Percentiles rank a stretch among this genome's conserved stretches.
phyloP scores from a whole-genome alignment of 116 monocot genomes.

The Papilionanthe hybrid region DNA sequence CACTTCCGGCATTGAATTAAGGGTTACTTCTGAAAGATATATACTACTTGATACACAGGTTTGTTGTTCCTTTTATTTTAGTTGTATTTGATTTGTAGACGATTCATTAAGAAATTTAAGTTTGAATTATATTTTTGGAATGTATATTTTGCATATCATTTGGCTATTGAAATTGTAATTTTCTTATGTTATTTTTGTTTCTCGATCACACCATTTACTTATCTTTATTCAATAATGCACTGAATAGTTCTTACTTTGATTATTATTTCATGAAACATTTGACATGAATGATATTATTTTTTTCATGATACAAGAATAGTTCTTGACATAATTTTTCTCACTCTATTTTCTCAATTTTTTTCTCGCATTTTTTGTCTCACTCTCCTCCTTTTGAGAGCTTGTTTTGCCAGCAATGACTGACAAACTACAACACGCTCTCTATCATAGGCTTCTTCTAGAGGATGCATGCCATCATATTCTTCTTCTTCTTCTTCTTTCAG shows the following conservation, averaged over 20 bases:
- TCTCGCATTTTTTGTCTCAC: no score
- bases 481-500: no score
- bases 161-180: not conserved
- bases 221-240: not conserved
- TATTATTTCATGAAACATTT: not conserved
- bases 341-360: no score
- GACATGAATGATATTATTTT: not conserved
- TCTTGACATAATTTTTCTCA: not conserved
- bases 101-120: not conserved
- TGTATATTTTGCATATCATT: not conserved
- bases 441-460: no score
- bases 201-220: not conserved
- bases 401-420: no score
- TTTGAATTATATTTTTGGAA: not conserved
- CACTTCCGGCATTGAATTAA: slow-evolving; percentile 73
- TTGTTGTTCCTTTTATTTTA: slow-evolving; percentile 1
- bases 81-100: not conserved
- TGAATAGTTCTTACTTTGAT: not conserved
- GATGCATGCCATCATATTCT: no score
- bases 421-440: no score
- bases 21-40: slow-evolving; percentile 78
- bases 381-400: no score
- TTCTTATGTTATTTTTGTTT: not conserved
- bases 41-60: slow-evolving; percentile 98
- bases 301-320: not conserved